Percentiles rank a stretch among this genome's conserved stretches.
phyloP scores from a whole-genome alignment of 108 stramenopile species.

The Cylindrotheca closterium region DNA sequence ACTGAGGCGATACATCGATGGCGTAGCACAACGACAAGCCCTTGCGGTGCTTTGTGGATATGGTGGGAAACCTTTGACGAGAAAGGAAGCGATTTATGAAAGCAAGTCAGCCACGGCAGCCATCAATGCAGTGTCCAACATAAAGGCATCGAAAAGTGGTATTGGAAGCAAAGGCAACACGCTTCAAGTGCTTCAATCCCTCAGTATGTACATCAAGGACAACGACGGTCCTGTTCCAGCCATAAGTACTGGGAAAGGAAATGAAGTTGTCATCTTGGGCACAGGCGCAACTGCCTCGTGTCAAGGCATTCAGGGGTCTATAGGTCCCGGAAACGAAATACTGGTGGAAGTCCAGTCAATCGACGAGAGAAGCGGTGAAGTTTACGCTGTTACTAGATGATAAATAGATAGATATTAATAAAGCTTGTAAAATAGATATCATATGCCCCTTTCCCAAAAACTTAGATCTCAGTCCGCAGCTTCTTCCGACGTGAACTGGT shows the following conservation, averaged over 20 bases:
- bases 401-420: too few species aligned
- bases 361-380: slow-evolving; percentile 47
- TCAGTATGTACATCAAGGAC: slow-evolving; percentile 20
- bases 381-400: slow-evolving; percentile 3
- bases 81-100: slow-evolving; percentile 56
- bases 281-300: slow-evolving; percentile 51
- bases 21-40: slow-evolving; percentile 73
- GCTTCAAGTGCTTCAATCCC: slow-evolving; percentile 12
- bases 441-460: too few species aligned
- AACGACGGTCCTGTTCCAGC: slow-evolving; percentile 36
- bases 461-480: too few species aligned
- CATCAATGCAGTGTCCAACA: slow-evolving; percentile 47
- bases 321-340: slow-evolving; percentile 52
- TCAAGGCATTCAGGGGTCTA: slow-evolving; percentile 48
- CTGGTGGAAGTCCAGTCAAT: slow-evolving; percentile 53
- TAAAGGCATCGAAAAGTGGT: slow-evolving; percentile 33
- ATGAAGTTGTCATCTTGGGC: slow-evolving; percentile 64
- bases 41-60: slow-evolving; percentile 67
- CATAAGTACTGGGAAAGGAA: slow-evolving; percentile 60
- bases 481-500: too few species aligned
- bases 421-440: too few species aligned
- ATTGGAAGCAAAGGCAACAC: not conserved
- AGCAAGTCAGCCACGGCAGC: slow-evolving; percentile 47
- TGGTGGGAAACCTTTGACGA: slow-evolving; percentile 54
- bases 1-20: slow-evolving; percentile 81